Evolutionary conservation across 2,329 filamentous ascomycete species (phyloP), one percentile per base, ranked within the genome.

Genomic region (Neophaeococcomyces mojaviensis): DNA sequence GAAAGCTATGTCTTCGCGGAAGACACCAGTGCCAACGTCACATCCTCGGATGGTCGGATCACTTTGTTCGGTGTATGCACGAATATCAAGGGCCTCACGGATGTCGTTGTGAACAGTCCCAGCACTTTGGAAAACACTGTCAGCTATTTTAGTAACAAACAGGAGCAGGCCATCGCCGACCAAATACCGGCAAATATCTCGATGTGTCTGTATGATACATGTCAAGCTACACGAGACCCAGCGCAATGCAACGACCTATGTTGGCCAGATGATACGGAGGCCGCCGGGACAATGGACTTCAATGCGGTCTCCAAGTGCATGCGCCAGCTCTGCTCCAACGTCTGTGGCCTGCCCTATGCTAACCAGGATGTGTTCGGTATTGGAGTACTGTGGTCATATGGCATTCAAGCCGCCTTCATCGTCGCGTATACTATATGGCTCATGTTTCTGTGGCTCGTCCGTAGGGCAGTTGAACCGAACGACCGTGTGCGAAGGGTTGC

Each of bases 331-430:
- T 37, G 37, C 22, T 39, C 37, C 3, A 39, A 39, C 20, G 26
- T n/a, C 22, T 39, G 37, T 39, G 37, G 37, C 15, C 37, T 39
- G 18, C 37, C 22, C 5, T 20, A 37, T 12, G 35, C 35, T 3
- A 39, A 39, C n/a, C 22, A 39, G 13, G 37, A 39, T n/a, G 37
- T 24, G 4, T 39, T 39, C n/a, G 37, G 37, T 15, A 26, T 39
- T 13, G 37, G 37, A 7, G 37, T 39, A 3, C 16, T 39, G 9
- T 26, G 22, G 19, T 39, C 37, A 6, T 28, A 28, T 24, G 26
- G 22, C 18, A 28, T 28, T n/a, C 37, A 39, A 39, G 19, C 37
- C 8, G 26, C 26, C 16, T 24, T 39, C 12, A 24, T 39, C 7
- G 26, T 39, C 18, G 26, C 26, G 4, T 39, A 24, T 26, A 24